Evolutionary conservation across 345 rosid genomes (phyloP).

Genomic region (Lenwebbia sp.): DNA sequence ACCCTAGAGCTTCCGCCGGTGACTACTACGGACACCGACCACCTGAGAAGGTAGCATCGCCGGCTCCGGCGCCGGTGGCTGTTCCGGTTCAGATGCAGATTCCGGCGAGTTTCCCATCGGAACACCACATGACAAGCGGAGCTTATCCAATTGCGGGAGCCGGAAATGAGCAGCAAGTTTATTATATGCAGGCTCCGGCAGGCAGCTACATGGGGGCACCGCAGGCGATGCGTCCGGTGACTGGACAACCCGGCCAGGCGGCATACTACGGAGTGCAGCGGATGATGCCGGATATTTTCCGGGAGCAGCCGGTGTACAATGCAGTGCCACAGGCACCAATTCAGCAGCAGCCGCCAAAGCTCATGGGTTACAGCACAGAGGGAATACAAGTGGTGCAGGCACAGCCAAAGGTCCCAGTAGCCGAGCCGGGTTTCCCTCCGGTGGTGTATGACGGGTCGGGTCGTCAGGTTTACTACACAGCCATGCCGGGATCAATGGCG

Average conservation of each 20-base stretch:
- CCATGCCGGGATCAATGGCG: slow-evolving; percentile 5
- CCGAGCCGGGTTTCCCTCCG: slow-evolving; percentile 25
- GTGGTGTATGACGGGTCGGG: slow-evolving; percentile 40
- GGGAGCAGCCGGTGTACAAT: slow-evolving; percentile 30
- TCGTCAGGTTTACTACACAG: slow-evolving; percentile 35
- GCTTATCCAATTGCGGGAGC: slow-evolving; percentile 4
- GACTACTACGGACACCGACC: slow-evolving; percentile 12
- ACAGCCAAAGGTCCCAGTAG: slow-evolving; percentile 11
- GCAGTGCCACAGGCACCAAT: slow-evolving; percentile 7
- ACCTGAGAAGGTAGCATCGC: slow-evolving; percentile 11
- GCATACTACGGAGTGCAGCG: slow-evolving; percentile 35
- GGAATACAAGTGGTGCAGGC: slow-evolving; percentile 8
- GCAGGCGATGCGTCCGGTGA: slow-evolving; percentile 13
- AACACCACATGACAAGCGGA: slow-evolving; percentile 18
- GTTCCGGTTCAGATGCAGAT: slow-evolving; percentile 24
- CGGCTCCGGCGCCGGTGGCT: slow-evolving; percentile 10
- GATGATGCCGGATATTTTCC: slow-evolving; percentile 21
- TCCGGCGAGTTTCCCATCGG: slow-evolving; percentile 19
- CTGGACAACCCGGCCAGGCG: slow-evolving; percentile 16
- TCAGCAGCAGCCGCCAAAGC: slow-evolving; percentile 5
- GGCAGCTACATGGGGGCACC: slow-evolving; percentile 16
- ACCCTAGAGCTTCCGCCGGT: slow-evolving; percentile 3
- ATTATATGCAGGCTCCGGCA: slow-evolving; percentile 18
- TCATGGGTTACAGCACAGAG: slow-evolving; percentile 6
- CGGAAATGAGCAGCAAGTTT: slow-evolving; percentile 29